phyloP scores from a whole-genome alignment of 1,284 basidiomycete genomes.

The Phellopilus nigrolimitatus region DNA sequence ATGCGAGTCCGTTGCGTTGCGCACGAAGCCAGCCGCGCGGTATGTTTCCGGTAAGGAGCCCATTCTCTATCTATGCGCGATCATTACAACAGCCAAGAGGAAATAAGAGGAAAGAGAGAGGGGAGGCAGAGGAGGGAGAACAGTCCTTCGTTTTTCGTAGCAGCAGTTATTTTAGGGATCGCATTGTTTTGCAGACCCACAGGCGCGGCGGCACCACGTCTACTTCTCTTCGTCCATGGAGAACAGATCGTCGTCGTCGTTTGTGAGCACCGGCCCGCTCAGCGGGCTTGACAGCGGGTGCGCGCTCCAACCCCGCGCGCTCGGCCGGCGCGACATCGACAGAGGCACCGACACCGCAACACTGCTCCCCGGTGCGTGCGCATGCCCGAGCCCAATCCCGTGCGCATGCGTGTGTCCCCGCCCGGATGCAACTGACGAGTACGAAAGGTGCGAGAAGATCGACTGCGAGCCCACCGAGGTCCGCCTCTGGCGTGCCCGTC shows the following conservation, averaged over 20 bases:
- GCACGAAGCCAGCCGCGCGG: too few relatives aligned
- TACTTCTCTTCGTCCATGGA: constrained; percentile 45
- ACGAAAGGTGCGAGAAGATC: constrained; percentile 46
- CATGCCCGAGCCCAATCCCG: constrained; percentile 20
- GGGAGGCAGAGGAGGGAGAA: not conserved
- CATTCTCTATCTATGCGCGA: not conserved
- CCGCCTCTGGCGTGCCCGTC: constrained; percentile 2
- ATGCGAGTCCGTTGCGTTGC: too few relatives aligned
- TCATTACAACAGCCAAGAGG: not conserved
- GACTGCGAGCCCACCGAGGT: constrained; percentile 36
- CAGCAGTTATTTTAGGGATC: not conserved
- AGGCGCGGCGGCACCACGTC: not conserved
- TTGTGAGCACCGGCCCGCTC: constrained; percentile 50
- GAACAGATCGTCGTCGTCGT: constrained; percentile 65
- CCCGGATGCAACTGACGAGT: constrained; percentile 38
- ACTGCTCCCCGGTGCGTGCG: constrained; percentile 30
- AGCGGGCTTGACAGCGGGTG: constrained; percentile 40
- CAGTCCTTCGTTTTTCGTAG: not conserved
- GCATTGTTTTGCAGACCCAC: not conserved
- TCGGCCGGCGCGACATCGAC: constrained; percentile 13
- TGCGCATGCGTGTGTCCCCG: too few relatives aligned
- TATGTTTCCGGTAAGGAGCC: not conserved
- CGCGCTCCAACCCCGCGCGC: constrained; percentile 14
- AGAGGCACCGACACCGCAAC: constrained; percentile 33
- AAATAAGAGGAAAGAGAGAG: not conserved